Conservation (phyloP, 176 grass and related monocot genomes). For the Avena eriantha region DNA sequence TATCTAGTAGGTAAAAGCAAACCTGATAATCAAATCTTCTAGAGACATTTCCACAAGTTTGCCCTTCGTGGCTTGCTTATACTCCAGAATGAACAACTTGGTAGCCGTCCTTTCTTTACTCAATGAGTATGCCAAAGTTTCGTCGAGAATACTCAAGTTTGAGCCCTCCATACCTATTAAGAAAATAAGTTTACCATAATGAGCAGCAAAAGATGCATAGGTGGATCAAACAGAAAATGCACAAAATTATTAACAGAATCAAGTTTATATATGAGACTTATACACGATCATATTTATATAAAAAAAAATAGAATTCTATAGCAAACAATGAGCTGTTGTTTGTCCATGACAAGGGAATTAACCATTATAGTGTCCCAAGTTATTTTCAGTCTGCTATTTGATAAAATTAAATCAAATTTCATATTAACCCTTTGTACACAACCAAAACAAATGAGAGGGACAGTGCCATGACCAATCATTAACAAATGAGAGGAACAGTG, state of each 20-base stretch:
- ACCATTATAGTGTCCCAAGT: slow-evolving; percentile 10
- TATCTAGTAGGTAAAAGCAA: slow-evolving; percentile 12
- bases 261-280: background rate
- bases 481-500: too few species aligned
- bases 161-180: slow-evolving; percentile 44
- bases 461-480: too few species aligned
- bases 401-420: slow-evolving; percentile 7
- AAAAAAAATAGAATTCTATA: background rate
- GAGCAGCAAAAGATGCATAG: background rate
- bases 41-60: slow-evolving; percentile 43
- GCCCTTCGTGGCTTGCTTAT: slow-evolving; percentile 14
- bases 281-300: background rate
- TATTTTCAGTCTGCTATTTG: background rate
- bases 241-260: slow-evolving; percentile 4
- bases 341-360: background rate
- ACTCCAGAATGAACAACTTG: slow-evolving; percentile 50
- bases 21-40: slow-evolving; percentile 52
- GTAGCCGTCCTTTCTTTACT: slow-evolving; percentile 44
- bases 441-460: background rate
- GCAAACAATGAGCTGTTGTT: slow-evolving; percentile 10
- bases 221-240: background rate
- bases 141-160: slow-evolving; percentile 46
- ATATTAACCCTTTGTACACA: background rate
- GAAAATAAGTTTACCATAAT: slow-evolving; percentile 1
- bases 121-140: slow-evolving; percentile 50